Evolutionary conservation across 2,329 filamentous ascomycete genomes (phyloP).

Genomic region (Phialemoniopsis sp.): DNA sequence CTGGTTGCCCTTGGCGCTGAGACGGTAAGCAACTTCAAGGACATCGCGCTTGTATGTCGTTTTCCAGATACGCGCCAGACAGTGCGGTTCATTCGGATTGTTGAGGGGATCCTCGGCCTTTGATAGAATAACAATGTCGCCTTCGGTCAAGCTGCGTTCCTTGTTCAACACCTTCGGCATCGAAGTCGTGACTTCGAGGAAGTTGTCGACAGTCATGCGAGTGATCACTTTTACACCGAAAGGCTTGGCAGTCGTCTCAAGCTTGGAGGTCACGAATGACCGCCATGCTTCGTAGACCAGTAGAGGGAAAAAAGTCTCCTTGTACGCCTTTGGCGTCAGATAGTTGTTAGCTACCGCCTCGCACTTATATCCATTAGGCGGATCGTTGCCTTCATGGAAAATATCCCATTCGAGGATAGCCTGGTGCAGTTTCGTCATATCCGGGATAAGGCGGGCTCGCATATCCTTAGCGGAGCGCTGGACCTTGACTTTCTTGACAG

Average conservation of each 20-base stretch:
- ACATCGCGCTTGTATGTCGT: conserved; percentile 76
- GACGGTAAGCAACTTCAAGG: conserved; percentile 81
- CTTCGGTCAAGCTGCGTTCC: conserved; percentile 71
- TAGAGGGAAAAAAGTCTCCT: conserved; percentile 84
- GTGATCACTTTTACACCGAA: conserved; percentile 87
- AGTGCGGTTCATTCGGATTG: conserved; percentile 66
- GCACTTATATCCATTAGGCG: conserved; percentile 72
- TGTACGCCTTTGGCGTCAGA: conserved; percentile 71
- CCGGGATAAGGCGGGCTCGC: conserved; percentile 85
- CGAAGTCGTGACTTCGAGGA: conserved; percentile 83
- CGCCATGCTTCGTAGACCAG: conserved; percentile 94
- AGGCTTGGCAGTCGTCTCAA: conserved; percentile 74
- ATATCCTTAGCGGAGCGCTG: conserved; percentile 86
- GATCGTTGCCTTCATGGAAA: conserved; percentile 83
- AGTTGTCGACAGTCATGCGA: conserved; percentile 86
- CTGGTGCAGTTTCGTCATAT: conserved; percentile 79
- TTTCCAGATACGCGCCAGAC: conserved; percentile 78
- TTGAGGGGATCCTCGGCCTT: conserved; percentile 66
- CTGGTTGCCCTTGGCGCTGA: conserved; percentile 64
- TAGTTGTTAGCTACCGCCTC: conserved; percentile 76
- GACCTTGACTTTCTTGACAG: conserved; percentile 79
- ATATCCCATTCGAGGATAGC: conserved; percentile 92
- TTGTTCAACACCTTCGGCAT: conserved; percentile 68
- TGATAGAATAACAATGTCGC: conserved; percentile 86
- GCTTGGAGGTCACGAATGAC: conserved; percentile 82